Conservation (phyloP, 768 basidiomycete species). For the Leccinum longicurvipes region DNA sequence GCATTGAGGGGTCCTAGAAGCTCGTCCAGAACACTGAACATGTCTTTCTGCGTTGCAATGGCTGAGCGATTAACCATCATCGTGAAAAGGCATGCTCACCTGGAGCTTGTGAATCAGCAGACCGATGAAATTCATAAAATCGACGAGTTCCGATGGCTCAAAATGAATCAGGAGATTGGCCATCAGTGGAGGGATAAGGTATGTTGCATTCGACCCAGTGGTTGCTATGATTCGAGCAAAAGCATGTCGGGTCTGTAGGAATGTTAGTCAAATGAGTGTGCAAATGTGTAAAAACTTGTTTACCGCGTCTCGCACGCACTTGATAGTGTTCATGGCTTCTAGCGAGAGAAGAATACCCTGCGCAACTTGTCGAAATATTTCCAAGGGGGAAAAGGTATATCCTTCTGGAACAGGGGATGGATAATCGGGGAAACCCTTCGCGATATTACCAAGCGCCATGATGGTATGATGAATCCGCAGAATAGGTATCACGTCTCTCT, state of each 20-base stretch:
- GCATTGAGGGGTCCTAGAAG: conserved; percentile 82
- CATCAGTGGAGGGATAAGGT: conserved; percentile 87
- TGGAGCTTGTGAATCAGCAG: conserved; percentile 88
- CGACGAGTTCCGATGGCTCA: conserved; percentile 87
- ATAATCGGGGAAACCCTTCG: conserved; percentile 95
- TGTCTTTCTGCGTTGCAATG: conserved; percentile 55
- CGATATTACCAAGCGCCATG: conserved; percentile 91
- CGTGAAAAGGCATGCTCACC: conserved; percentile 39
- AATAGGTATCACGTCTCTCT: conserved; percentile 71
- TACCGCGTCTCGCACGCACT: conserved; percentile 91
- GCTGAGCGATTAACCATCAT: neutral
- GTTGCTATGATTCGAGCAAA: conserved; percentile 92
- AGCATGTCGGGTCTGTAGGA: conserved; percentile 77
- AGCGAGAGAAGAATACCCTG: conserved; percentile 85
- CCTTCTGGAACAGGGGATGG: conserved; percentile 65
- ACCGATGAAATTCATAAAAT: conserved; percentile 94
- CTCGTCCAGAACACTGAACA: conserved; percentile 87
- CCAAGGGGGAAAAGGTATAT: conserved; percentile 66
- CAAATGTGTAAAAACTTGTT: conserved; percentile 24
- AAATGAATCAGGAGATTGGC: conserved; percentile 87
- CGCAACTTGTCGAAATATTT: conserved; percentile 80
- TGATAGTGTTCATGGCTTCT: conserved; percentile 82
- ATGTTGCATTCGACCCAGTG: conserved; percentile 81
- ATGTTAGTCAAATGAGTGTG: conserved; percentile 5
- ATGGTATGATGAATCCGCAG: conserved; percentile 89